Evolutionary conservation across 2,329 filamentous ascomycete species (phyloP).

Genomic region (Sclerotiophoma versabilis): DNA sequence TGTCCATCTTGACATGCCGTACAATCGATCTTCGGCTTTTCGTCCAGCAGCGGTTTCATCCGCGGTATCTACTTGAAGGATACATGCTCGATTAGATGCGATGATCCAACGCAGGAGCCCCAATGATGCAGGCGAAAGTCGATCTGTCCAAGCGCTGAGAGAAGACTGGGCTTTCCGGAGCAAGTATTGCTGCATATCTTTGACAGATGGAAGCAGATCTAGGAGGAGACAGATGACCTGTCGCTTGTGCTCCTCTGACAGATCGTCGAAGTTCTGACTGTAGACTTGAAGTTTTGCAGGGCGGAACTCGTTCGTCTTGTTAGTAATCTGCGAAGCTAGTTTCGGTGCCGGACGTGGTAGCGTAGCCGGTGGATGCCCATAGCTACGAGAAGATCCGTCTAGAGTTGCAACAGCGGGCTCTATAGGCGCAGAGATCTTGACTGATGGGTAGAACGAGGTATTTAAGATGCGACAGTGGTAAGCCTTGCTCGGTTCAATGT

Average conservation of each 20-base stretch:
- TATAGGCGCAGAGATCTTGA: constrained; percentile 44
- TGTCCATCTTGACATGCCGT: constrained; percentile 70
- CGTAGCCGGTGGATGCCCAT: not conserved
- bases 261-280: constrained; percentile 64
- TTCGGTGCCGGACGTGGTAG: not conserved
- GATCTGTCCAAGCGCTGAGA: constrained; percentile 61
- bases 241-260: constrained; percentile 56
- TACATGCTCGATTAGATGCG: constrained; percentile 86
- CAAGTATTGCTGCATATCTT: constrained; percentile 63
- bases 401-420: constrained; percentile 13
- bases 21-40: constrained; percentile 61
- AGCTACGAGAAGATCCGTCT: not conserved
- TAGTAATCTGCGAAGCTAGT: not conserved
- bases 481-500: constrained; percentile 19
- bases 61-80: constrained; percentile 72
- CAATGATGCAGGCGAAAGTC: constrained; percentile 70
- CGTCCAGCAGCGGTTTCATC: constrained; percentile 24
- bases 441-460: constrained; percentile 53
- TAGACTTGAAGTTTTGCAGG: constrained; percentile 55
- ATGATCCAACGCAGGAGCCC: constrained; percentile 85
- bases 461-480: constrained; percentile 61
- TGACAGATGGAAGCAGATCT: constrained; percentile 67
- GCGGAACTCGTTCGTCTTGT: constrained; percentile 33
- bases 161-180: constrained; percentile 47
- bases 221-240: constrained; percentile 61